Percentiles rank a stretch among this genome's conserved stretches.
phyloP scores from a whole-genome alignment of 768 basidiomycete genomes.

The Lyophyllum decastes region DNA sequence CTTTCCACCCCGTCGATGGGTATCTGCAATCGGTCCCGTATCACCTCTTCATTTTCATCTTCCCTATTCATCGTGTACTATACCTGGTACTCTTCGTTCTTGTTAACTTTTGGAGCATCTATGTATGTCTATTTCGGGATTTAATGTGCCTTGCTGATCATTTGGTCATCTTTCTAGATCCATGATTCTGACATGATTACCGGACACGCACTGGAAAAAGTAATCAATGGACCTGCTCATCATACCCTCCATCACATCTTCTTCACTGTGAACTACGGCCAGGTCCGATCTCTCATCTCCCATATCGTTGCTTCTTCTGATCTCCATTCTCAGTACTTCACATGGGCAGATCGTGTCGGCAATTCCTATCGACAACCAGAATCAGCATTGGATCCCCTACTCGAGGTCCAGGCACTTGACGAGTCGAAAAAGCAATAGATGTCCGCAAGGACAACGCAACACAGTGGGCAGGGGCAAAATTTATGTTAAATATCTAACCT shows the following conservation, averaged over 20 bases:
- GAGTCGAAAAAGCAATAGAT: conserved; percentile 23
- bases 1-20: conserved; percentile 96
- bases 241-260: conserved; percentile 97
- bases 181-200: conserved; percentile 99
- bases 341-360: conserved; percentile 84
- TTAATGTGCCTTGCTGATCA: neutral
- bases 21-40: conserved; percentile 94
- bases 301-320: neutral
- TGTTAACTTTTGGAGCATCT: conserved; percentile 93
- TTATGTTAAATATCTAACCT: conserved; percentile 7
- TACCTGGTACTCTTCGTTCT: conserved; percentile 88
- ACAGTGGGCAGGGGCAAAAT: neutral
- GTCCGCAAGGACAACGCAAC: neutral
- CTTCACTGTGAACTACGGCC: conserved; percentile 96
- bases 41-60: conserved; percentile 86
- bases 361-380: conserved; percentile 91
- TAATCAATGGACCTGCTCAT: conserved; percentile 98
- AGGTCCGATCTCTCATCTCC: conserved; percentile 44
- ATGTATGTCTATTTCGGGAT: conserved; percentile 52
- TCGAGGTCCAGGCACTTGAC: conserved; percentile 52
- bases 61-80: conserved; percentile 84
- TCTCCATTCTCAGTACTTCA: conserved; percentile 75
- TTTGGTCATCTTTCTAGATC: conserved; percentile 54
- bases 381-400: conserved; percentile 79
- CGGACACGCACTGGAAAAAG: conserved; percentile 80